phyloP scores from a whole-genome alignment of 2,329 filamentous ascomycete genomes.

The Raffaelea arxii region DNA sequence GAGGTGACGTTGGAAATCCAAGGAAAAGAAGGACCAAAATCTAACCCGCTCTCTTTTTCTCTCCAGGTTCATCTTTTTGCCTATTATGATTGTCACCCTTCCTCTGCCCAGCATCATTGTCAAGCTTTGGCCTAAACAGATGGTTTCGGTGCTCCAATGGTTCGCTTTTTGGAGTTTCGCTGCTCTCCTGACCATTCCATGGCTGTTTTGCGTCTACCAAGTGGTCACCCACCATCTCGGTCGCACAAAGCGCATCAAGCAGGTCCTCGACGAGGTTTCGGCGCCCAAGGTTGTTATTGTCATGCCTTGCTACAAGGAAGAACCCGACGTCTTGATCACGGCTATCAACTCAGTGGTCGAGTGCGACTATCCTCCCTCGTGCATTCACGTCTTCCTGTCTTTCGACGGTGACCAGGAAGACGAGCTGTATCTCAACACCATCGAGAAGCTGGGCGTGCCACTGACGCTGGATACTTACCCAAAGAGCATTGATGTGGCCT shows the following conservation, averaged over 20 bases:
- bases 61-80: slow-evolving; percentile 69
- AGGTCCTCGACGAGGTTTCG: slow-evolving; percentile 71
- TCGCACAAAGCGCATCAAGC: slow-evolving; percentile 70
- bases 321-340: slow-evolving; percentile 71
- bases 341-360: slow-evolving; percentile 88
- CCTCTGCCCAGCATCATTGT: slow-evolving; percentile 68
- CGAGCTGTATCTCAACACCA: slow-evolving; percentile 78
- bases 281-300: slow-evolving; percentile 93
- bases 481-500: slow-evolving; percentile 81
- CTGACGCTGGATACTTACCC: slow-evolving; percentile 69
- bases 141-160: slow-evolving; percentile 74
- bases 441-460: slow-evolving; percentile 75
- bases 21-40: neutral
- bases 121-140: slow-evolving; percentile 56
- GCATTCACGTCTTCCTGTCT: slow-evolving; percentile 89
- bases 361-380: slow-evolving; percentile 85
- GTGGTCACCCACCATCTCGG: slow-evolving; percentile 82
- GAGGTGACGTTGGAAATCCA: neutral
- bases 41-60: neutral
- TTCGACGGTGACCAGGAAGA: slow-evolving; percentile 89
- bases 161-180: slow-evolving; percentile 95
- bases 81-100: slow-evolving; percentile 88
- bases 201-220: slow-evolving; percentile 88
- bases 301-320: slow-evolving; percentile 95
- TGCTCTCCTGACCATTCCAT: slow-evolving; percentile 73